Evolutionary conservation across 768 basidiomycete species (phyloP), one percentile per base, ranked within the genome.

Genomic region (Leccinum subtestaceum): DNA sequence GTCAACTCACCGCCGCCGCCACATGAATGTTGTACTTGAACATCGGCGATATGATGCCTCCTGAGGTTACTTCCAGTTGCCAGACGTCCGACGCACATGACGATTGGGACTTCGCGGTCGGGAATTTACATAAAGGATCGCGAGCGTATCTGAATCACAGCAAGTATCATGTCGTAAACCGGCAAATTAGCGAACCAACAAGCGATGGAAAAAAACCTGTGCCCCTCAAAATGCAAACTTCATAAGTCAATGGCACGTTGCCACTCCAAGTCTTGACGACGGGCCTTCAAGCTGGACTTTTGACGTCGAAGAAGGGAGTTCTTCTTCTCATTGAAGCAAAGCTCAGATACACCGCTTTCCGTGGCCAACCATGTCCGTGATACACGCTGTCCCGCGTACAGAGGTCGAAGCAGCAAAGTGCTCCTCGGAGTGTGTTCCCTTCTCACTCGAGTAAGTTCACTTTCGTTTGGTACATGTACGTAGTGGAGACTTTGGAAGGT

Each of bases 371-470:
- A 54, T 51, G 31, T 21, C 32, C 34, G 36, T 38, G 11, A 4
- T 9, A 25, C 29, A 36, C n/a, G 38, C 11, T 21, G 27, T 31
- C 17, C 40, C 52, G 13, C 34, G 21, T 2, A 10, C 40, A 13
- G 40, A 46, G 9, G 46, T 17, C 53, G 29, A 45, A 23, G 51
- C 10, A 45, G 50, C 23, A 12, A 38, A 47, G 23, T 8, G 6
- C 19, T 15, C 17, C 29, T 47, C n/a, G 6, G 50, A 38, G 25
- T 4, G n/a, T 36, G 5, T 40, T 43, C 29, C 53, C 3, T n/a
- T 23, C 10, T 19, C 29, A 25, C 51, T 25, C n/a, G 27, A 29
- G 58, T 60, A 43, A 48, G 65, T 47, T n/a, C 17, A 51, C 36
- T 34, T 45, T 49, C 27, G n/a, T 32, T 55, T 23, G 27, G 45